phyloP scores from a whole-genome alignment of 2,329 filamentous ascomycete species.

The Polychaeton citri region DNA sequence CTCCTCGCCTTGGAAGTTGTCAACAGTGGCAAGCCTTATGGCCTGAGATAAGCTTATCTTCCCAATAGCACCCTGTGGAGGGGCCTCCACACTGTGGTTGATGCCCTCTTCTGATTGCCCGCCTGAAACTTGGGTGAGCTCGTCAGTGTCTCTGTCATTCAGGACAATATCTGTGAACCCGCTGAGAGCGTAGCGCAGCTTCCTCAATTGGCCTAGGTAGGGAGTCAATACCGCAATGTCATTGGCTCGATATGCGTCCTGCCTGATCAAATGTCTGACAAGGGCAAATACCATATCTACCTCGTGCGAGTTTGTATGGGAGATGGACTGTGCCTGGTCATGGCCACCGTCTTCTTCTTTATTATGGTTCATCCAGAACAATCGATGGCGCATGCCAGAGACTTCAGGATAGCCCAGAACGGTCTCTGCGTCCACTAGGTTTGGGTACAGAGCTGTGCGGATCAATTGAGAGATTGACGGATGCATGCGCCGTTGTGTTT shows the following conservation, averaged over 20 bases:
- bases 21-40: constrained; percentile 30
- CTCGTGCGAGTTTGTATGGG: constrained; percentile 42
- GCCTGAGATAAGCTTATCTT: constrained; percentile 28
- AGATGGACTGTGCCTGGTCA: constrained; percentile 9
- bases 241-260: constrained; percentile 48
- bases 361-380: constrained; percentile 46
- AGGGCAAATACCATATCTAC: constrained; percentile 47
- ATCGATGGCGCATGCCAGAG: constrained; percentile 34
- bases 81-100: constrained; percentile 4
- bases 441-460: constrained; percentile 43
- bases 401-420: constrained; percentile 33
- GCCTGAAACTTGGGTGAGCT: constrained; percentile 28
- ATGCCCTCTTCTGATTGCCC: no score
- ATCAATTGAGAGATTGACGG: constrained; percentile 49
- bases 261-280: constrained; percentile 50
- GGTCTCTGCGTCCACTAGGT: constrained; percentile 35
- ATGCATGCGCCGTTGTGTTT: constrained; percentile 52
- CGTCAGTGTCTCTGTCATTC: constrained; percentile 47
- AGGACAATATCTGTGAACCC: constrained; percentile 46
- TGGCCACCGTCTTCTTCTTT: constrained; percentile 25
- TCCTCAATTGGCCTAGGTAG: constrained; percentile 44
- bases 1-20: constrained; percentile 66
- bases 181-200: constrained; percentile 33
- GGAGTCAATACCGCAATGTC: constrained; percentile 55
- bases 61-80: constrained; percentile 6